Base-by-base conservation (phyloP, 2,329 filamentous ascomycete species). In the Claviceps fusiformis region DNA sequence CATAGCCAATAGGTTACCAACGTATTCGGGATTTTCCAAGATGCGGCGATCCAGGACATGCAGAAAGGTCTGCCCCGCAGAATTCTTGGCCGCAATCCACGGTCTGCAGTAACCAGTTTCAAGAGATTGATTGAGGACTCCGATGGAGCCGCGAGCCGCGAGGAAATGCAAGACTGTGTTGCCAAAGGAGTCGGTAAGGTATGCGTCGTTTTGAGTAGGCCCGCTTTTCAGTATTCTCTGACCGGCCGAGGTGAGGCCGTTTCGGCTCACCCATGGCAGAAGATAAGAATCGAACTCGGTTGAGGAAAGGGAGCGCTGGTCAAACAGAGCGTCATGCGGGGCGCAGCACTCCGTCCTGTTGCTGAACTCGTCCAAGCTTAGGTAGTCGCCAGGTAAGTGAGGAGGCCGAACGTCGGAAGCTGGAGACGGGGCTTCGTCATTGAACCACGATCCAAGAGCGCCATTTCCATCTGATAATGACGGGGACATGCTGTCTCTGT, bases 311-410 rank as follows among this genome's bases (percentile, higher is more conserved):
- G 69, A 72, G 5, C 59, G 62, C 19, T 59, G 56, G 5, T 54
- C 58, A 2, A 55, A 43, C 43, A 71, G 67, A 1, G 64, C 59
- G 17, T 60, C 59, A 1, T 56, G 53, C 3, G 57, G 58, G 0
- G 55, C 50, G 17, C 60, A 53, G 47, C 67, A 70, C 10, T 15
- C 11, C 8, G 17, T 46, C 48, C 0, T 59, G 48, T n/a, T 58
- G 57, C 3, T 53, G 41, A 10, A 61, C 43, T 3, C 64, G 13
- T 65, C 63, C 19, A 71, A 58, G n/a, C 62, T 68, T 7, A 81
- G 64, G 43, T 78, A 77, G 59, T 80, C 76, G 24, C 77, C 76
- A 0, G 78, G 75, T 5, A 80, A 61, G 5, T 72, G 68, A 43
- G 62, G 62, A 4, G 66, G 66, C 1, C 58, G 52, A 29, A 54